Evolutionary conservation across 1,284 basidiomycete genomes (phyloP).

Genomic region (Tylopilus sp.): DNA sequence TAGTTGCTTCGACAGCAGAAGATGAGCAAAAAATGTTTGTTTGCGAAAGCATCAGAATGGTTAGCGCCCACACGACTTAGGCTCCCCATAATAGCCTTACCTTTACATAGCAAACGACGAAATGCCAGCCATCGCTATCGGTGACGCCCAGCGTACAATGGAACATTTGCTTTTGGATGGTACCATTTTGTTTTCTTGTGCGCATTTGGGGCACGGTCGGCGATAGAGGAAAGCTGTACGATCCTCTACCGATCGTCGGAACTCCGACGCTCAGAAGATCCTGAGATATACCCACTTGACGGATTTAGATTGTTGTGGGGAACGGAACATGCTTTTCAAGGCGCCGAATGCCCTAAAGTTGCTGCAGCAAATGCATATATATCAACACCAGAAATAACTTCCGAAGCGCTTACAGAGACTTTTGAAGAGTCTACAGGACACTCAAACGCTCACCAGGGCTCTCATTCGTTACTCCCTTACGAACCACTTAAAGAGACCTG

Average conservation of each 20-base stretch:
- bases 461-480: background rate
- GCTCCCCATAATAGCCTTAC: no score
- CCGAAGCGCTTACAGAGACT: background rate
- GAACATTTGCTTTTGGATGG: background rate
- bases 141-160: background rate
- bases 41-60: background rate
- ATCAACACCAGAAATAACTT: background rate
- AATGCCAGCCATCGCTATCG: background rate
- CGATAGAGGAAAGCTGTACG: background rate
- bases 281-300: background rate
- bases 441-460: background rate
- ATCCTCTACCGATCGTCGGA: background rate
- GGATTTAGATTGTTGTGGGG: background rate
- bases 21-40: background rate
- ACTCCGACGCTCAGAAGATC: background rate
- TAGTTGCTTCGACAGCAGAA: no score
- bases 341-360: background rate
- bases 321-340: background rate
- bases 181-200: background rate
- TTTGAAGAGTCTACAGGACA: no score
- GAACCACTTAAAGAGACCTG: background rate
- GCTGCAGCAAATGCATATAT: no score
- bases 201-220: no score
- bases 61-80: background rate
- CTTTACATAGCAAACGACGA: background rate